A percentile compares a stretch with the other conserved stretches of the same genome.
Conservation (phyloP, 225 moss, liverwort and hornwort genomes). For the Rhytidiadelphus loreus region DNA sequence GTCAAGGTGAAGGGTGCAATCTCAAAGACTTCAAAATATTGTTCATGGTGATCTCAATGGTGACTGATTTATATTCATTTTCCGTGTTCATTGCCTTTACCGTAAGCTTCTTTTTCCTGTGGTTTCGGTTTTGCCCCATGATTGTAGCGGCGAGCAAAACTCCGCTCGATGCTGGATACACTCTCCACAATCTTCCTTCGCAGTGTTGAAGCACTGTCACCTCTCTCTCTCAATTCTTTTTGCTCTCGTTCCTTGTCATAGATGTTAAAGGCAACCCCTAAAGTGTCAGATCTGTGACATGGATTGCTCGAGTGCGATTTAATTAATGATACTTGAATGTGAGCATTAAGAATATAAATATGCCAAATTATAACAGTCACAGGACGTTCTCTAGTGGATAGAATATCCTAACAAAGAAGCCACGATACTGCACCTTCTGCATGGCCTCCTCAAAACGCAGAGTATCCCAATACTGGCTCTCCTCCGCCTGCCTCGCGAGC, state of each 20-base stretch:
- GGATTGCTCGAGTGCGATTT: background rate
- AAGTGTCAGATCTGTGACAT: conserved; percentile 16
- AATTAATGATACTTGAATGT: background rate
- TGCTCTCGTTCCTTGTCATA: conserved; percentile 55
- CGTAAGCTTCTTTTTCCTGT: conserved; percentile 14
- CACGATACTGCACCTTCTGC: conserved; percentile 47
- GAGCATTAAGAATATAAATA: background rate
- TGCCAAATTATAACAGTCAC: background rate
- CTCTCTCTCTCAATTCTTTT: conserved; percentile 44
- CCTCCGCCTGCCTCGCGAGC: conserved; percentile 54
- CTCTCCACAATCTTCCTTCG: conserved; percentile 62
- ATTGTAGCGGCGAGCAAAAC: conserved; percentile 56
- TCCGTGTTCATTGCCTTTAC: conserved; percentile 5
- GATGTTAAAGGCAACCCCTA: conserved; percentile 2
- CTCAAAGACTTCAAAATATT: background rate
- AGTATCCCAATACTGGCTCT: conserved; percentile 66
- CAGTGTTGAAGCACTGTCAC: conserved; percentile 37
- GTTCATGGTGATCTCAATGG: background rate
- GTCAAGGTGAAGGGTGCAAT: background rate
- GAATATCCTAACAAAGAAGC: background rate
- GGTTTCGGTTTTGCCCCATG: conserved; percentile 26
- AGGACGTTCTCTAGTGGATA: background rate
- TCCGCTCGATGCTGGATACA: conserved; percentile 67
- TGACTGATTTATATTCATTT: background rate
- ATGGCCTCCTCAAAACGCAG: conserved; percentile 74